These are phyloP conservation scores for Tolypocladium nubicola DNA, from an alignment of 2,329 filamentous ascomycete genomes.

Conservation along the genomic window DNA sequence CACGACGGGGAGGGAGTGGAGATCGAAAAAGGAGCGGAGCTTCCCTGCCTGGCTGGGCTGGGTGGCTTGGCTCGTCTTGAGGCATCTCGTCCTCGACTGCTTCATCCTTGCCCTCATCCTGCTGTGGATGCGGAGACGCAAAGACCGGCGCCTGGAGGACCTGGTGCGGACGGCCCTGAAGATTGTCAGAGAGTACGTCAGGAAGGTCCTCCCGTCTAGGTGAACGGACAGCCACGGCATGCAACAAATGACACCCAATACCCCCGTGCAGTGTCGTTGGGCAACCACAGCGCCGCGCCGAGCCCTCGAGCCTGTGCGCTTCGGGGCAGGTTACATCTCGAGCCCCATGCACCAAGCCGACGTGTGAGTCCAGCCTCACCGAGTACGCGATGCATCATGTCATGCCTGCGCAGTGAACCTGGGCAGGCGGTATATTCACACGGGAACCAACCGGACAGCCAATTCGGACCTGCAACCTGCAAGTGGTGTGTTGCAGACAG, in stretches of 20 bases:
- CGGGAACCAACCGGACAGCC: background rate
- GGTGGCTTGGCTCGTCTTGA: constrained; percentile 56
- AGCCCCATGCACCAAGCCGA: background rate
- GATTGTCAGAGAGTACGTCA: constrained; percentile 46
- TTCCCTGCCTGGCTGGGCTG: constrained; percentile 62
- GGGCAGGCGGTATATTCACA: background rate
- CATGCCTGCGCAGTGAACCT: background rate
- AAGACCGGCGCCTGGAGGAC: constrained; percentile 63
- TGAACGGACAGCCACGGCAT: constrained; percentile 20
- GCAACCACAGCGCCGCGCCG: background rate
- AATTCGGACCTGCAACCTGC: background rate
- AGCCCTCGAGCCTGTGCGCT: background rate
- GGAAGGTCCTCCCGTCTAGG: constrained; percentile 47
- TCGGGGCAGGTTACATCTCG: background rate
- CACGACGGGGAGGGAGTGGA: constrained; percentile 62
- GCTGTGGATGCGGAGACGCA: constrained; percentile 61
- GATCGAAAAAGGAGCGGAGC: constrained; percentile 52
- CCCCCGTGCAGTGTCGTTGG: background rate
- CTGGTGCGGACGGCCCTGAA: constrained; percentile 55
- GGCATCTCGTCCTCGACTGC: constrained; percentile 65
- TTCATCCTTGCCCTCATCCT: constrained; percentile 55
- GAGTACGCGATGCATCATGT: background rate
- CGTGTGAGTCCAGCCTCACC: background rate
- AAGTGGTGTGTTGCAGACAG: background rate
- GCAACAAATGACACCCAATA: background rate